Base-by-base conservation (phyloP, 768 basidiomycete species). In the Pulveroboletus ravenelii region DNA sequence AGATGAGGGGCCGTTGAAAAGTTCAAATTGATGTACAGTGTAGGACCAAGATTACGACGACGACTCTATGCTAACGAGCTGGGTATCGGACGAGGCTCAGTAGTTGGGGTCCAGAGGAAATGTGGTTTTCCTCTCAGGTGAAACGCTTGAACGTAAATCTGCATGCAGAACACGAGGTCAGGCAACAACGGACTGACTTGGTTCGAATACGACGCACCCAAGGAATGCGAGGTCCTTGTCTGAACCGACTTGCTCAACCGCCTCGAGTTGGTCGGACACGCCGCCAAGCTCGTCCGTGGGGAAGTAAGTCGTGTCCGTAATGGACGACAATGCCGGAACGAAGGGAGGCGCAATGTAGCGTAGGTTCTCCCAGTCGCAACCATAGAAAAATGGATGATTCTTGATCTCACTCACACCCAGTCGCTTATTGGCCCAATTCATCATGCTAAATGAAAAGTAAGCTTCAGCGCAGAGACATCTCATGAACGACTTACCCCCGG, bases 281-380 rank as follows among this genome's bases (percentile, higher is more conserved):
- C 87, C 81, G 35, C 85, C 84, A 23, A 93, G 79, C 59, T 96
- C 93, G 57, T 96, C 93, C 4, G 89, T 93, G 3, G 93, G 93
- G 87, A 97, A 97, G 73, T 97, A 95, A 3, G 87, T 89, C 0
- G 93, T 96, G 62, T 96, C 93, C 20, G 91, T 93, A 61, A 89
- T 88, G 27, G 89, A 93, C 57, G 89, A 85, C 39, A 99, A 76
- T 48, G 87, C 89, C 3, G 95, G 95, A 13, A 99, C 89, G 67
- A 97, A 97, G 1, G 95, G 95, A 20, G 93, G 91, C 54, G 94
- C 91, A 53, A 99, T 97, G 55, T 91, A 82, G 29, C 94, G 85
- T 64, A 99, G 81, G 4, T 85, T 77, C 39, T 78, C 78, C 95
- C 95, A 99, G 71, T 95, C 94, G 20, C 94, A 95, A 25, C 95